Base-by-base conservation (phyloP, 345 rosid species). In the Mangifera indica region DNA sequence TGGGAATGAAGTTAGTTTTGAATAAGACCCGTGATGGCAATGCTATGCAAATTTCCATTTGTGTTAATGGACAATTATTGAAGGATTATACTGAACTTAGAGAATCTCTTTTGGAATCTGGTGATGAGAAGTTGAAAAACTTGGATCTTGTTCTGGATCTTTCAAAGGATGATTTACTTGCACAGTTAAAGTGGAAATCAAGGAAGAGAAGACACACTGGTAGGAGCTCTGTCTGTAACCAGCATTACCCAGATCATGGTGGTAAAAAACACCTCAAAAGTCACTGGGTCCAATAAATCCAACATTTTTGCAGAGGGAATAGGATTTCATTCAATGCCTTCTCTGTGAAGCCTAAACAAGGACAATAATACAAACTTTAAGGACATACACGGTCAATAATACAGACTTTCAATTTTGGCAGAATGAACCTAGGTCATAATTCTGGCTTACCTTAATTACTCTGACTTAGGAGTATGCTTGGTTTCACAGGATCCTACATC, bases 121-220 rank as follows among this genome's bases (percentile, higher is more conserved):
- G 62, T 73, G 77, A 69, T 62, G 70, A 55, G 1, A 46, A 71
- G 67, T 59, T 68, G 29, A 71, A 76, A 29, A 34, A 64, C 62
- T 75, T 17, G 44, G 69, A 32, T 32, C 65, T 58, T n/a, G 82
- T 81, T 82, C 81, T 52, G 22, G 93, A 93, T 77, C 88, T 88
- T 60, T 77, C 79, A 0, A 86, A 86, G 80, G 95, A 88, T 62
- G 76, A 75, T 52, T 63, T 74, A 44, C 92, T 86, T 71, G 78
- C 86, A 32, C 82, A 63, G 72, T 81, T 87, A 72, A 91, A 85
- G 44, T 93, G 97, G 97, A 85, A 80, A 12, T 76, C 79, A 1
- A 78, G 77, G 82, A 91, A 91, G 89, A 81, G 93, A 71, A 85
- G 71, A 54, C 86, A 88, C 34, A 64, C 57, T 54, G 51, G 64